A percentile compares a stretch with the other conserved stretches of the same genome.
Conservation (phyloP, 176 grass and related monocot species). For the Ananas comosus region DNA sequence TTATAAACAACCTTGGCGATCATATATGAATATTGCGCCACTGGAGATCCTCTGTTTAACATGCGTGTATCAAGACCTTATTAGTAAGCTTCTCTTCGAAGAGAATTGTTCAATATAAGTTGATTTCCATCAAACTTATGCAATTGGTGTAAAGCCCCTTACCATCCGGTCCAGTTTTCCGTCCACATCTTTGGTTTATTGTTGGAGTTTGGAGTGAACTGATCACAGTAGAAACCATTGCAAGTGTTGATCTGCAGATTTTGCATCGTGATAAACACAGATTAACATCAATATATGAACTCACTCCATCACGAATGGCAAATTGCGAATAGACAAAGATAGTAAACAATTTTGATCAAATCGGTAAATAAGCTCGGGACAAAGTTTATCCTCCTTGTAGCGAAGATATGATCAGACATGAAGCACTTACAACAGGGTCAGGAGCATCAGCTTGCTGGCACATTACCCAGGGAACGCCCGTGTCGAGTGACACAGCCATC, state of each 20-base stretch:
- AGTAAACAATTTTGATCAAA: background rate
- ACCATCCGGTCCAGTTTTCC: conserved; percentile 91
- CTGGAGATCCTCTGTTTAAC: background rate
- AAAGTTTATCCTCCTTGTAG: background rate
- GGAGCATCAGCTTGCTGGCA: conserved; percentile 90
- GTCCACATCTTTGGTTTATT: conserved; percentile 94
- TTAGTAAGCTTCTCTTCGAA: background rate
- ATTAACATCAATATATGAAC: background rate
- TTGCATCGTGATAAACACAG: background rate
- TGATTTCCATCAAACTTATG: too few species aligned
- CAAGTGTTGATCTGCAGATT: conserved; percentile 90
- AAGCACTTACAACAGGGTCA: conserved; percentile 51
- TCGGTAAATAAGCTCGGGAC: background rate
- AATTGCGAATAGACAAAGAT: background rate
- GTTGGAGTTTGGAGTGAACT: conserved; percentile 68
- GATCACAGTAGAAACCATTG: conserved; percentile 98
- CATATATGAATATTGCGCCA: background rate
- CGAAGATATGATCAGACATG: background rate
- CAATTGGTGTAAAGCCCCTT: background rate
- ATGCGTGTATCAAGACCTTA: too few species aligned
- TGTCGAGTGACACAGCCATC: conserved; percentile 87
- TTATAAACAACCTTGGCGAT: background rate
- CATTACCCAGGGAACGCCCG: conserved; percentile 98
- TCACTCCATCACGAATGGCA: background rate
- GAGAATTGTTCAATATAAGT: background rate